Conservation (phyloP, 1,284 basidiomycete genomes). For the Porodaedalea pini region DNA sequence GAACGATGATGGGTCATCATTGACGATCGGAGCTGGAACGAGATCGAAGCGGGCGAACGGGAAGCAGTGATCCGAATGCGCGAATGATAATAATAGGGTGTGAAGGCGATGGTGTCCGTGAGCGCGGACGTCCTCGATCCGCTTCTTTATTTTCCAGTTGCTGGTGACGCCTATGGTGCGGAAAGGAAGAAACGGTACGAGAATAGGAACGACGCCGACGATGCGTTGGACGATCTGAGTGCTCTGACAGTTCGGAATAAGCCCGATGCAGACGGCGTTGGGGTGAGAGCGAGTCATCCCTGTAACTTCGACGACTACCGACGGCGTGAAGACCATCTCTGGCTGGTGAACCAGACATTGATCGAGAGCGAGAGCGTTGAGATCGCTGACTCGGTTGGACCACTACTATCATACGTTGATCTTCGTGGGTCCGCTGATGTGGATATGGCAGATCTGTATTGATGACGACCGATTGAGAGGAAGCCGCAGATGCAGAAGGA, state of each 20-base stretch:
- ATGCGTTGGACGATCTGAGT: slow-evolving; percentile 4
- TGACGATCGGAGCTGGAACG: slow-evolving; percentile 11
- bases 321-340: no score
- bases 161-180: background rate
- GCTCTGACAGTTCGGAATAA: background rate
- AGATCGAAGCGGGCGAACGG: slow-evolving; percentile 11
- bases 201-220: background rate
- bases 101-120: slow-evolving; percentile 17
- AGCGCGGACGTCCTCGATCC: slow-evolving; percentile 3
- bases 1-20: background rate
- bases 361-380: no score
- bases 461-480: no score
- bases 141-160: background rate
- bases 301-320: background rate
- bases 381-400: no score
- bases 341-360: no score
- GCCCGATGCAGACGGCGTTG: background rate
- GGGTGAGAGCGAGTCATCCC: slow-evolving; percentile 10
- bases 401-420: no score
- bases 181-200: background rate
- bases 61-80: background rate
- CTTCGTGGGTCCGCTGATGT: no score
- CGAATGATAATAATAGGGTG: slow-evolving; percentile 18
- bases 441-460: no score
- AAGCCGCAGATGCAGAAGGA: no score